Evolutionary conservation across 805 yeast genomes (phyloP).

Genomic region (Tetrapisispora arboricola): DNA sequence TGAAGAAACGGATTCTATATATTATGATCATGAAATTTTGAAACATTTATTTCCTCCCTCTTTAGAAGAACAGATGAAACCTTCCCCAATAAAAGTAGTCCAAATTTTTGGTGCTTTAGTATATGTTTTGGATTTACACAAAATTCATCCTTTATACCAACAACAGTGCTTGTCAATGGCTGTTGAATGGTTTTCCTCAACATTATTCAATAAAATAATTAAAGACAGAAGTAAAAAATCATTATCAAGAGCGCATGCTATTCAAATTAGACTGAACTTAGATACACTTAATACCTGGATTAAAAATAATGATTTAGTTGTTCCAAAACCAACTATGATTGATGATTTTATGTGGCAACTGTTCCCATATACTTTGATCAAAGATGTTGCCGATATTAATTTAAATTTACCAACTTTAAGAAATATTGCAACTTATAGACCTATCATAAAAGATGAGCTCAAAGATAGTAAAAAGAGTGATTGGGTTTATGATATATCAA

Average conservation of each 20-base stretch:
- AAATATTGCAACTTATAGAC: constrained; percentile 21
- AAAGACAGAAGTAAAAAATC: constrained; percentile 52
- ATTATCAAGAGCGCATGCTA: constrained; percentile 71
- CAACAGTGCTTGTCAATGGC: constrained; percentile 72
- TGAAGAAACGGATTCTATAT: constrained; percentile 3
- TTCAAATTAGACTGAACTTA: constrained; percentile 79
- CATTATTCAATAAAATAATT: constrained; percentile 63
- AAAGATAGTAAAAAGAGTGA: constrained; percentile 1
- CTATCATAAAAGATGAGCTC: constrained; percentile 6
- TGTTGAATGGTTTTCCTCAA: constrained; percentile 64
- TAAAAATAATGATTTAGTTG: constrained; percentile 33
- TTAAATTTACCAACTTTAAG: constrained; percentile 13
- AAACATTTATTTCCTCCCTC: constrained; percentile 80
- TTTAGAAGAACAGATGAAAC: constrained; percentile 65
- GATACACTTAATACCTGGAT: constrained; percentile 93
- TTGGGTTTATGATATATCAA: constrained; percentile 19
- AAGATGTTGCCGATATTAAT: constrained; percentile 24
- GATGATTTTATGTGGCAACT: constrained; percentile 31
- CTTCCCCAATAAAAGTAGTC: constrained; percentile 78
- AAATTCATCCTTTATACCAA: constrained; percentile 66
- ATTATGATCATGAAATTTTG: constrained; percentile 60
- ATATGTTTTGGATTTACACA: constrained; percentile 73
- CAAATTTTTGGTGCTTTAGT: constrained; percentile 84
- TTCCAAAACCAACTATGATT: constrained; percentile 27
- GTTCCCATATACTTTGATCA: constrained; percentile 31